Conservation (phyloP, 441 rosid genomes). For the Codiaeum variegatum region DNA sequence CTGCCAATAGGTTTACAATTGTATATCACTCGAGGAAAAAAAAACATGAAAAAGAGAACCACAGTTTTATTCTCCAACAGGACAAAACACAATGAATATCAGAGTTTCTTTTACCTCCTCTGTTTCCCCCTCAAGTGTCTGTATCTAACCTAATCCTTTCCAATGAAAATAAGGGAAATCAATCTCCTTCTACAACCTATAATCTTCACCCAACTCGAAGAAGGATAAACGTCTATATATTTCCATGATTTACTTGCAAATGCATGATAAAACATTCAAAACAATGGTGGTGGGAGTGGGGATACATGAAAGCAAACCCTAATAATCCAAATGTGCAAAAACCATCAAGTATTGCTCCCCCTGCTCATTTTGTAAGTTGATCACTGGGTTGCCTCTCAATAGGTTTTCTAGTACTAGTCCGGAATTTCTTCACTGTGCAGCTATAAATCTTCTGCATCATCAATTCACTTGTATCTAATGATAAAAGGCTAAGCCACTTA, state of each 20-base stretch:
- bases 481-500: conserved; percentile 14
- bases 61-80: neutral
- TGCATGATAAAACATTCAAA: conserved; percentile 6
- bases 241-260: neutral
- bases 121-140: neutral
- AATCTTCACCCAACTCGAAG: conserved; percentile 6
- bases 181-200: neutral
- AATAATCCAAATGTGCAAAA: conserved; percentile 14
- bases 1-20: too few relatives aligned
- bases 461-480: conserved; percentile 11
- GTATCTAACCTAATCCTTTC: neutral
- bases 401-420: conserved; percentile 11
- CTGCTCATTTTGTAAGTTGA: conserved; percentile 16
- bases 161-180: neutral
- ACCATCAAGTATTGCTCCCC: conserved; percentile 11
- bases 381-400: conserved; percentile 15
- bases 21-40: neutral
- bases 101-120: neutral
- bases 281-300: neutral
- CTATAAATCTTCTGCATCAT: conserved; percentile 22
- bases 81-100: neutral
- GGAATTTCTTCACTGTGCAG: conserved; percentile 13
- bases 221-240: neutral
- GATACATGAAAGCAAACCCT: conserved; percentile 17
- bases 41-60: neutral